Conservation (phyloP, 1,284 basidiomycete genomes). For the Hymenochaete sp. region DNA sequence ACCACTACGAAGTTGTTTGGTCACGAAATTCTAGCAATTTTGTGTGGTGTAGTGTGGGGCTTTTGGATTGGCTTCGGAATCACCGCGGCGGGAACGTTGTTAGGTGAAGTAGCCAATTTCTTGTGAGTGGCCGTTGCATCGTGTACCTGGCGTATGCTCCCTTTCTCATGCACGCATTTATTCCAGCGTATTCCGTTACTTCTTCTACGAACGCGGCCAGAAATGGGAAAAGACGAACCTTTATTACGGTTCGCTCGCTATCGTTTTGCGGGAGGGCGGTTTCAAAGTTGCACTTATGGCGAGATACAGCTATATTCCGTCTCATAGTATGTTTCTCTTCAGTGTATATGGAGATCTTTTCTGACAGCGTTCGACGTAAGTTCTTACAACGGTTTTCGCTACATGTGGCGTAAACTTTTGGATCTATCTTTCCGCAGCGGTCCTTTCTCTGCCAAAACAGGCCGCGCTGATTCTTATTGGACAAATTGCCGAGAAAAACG, state of each 20-base stretch:
- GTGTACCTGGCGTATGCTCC: no score
- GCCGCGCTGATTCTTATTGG: slow-evolving; percentile 70
- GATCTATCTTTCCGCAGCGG: slow-evolving; percentile 60
- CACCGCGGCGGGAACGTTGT: slow-evolving; percentile 55
- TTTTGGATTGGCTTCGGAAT: slow-evolving; percentile 47
- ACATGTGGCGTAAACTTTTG: slow-evolving; percentile 73
- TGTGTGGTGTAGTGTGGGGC: slow-evolving; percentile 47
- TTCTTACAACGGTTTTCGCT: slow-evolving; percentile 25
- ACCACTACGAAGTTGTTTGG: slow-evolving; percentile 34
- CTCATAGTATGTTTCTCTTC: slow-evolving; percentile 44
- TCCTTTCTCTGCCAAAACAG: slow-evolving; percentile 73
- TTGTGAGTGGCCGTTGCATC: slow-evolving; percentile 43
- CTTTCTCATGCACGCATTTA: no score
- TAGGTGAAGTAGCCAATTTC: slow-evolving; percentile 65
- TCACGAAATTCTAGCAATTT: slow-evolving; percentile 47
- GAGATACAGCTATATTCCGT: slow-evolving; percentile 74
- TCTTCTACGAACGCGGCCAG: slow-evolving; percentile 56
- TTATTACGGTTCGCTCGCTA: slow-evolving; percentile 69
- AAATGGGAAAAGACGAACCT: slow-evolving; percentile 67
- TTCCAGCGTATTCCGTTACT: no score
- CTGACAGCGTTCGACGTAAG: slow-evolving; percentile 6
- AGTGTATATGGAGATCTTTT: not conserved
- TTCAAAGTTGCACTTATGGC: slow-evolving; percentile 70
- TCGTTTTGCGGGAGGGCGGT: slow-evolving; percentile 71
- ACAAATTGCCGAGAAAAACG: slow-evolving; percentile 41